phyloP scores from a whole-genome alignment of 768 basidiomycete genomes.

The Xerocomus brunneocitrinus region DNA sequence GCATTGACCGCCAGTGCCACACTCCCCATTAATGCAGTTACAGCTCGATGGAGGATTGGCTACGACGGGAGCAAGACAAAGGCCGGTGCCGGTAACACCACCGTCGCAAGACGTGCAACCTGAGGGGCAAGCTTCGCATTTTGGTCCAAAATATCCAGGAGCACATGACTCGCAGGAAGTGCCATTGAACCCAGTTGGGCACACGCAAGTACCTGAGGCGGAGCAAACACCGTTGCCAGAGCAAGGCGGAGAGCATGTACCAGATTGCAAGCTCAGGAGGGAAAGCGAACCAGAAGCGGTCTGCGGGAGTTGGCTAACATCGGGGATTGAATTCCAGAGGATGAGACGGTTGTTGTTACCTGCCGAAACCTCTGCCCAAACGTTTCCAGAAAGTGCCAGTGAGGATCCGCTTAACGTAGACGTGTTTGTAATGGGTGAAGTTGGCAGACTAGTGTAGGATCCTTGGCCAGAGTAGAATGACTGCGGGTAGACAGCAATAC shows the following conservation, averaged over 20 bases:
- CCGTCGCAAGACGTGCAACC: conserved; percentile 72
- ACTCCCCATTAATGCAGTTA: conserved; percentile 80
- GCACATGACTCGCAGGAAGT: conserved; percentile 76
- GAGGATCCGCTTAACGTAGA: conserved; percentile 53
- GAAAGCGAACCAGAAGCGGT: conserved; percentile 46
- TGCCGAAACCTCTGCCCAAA: conserved; percentile 62
- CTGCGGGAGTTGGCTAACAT: conserved; percentile 62
- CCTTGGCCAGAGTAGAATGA: conserved; percentile 63
- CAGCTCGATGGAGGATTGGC: conserved; percentile 59
- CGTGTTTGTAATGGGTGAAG: conserved; percentile 41
- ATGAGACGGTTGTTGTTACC: conserved; percentile 57
- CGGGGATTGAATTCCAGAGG: conserved; percentile 77
- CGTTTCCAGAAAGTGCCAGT: conserved; percentile 60
- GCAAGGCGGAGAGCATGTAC: conserved; percentile 72
- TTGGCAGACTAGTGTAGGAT: conserved; percentile 55
- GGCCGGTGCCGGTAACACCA: conserved; percentile 73
- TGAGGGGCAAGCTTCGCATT: conserved; percentile 64
- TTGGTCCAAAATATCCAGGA: conserved; percentile 68
- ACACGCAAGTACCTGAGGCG: conserved; percentile 64
- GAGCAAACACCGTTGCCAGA: conserved; percentile 71
- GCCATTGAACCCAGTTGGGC: conserved; percentile 71
- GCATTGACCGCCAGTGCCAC: conserved; percentile 65
- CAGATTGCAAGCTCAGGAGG: conserved; percentile 68
- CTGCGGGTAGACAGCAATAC: conserved; percentile 60
- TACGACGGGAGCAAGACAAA: conserved; percentile 53